Percentiles rank a stretch among this genome's conserved stretches.
phyloP scores from a whole-genome alignment of 2,329 filamentous ascomycete genomes.

The Diaporthe sp. region DNA sequence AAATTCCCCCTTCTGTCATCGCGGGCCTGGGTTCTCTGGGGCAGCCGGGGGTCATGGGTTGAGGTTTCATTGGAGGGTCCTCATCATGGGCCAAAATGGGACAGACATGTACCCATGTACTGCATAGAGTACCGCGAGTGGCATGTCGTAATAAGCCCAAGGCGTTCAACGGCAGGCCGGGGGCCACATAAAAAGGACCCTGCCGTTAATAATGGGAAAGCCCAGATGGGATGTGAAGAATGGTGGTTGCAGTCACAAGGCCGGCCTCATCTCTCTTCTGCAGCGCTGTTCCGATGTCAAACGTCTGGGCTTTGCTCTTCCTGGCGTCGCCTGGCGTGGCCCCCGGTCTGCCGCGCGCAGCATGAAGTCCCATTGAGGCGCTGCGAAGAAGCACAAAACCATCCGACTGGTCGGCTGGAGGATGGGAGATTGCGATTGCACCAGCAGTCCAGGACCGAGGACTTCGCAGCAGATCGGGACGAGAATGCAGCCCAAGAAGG shows the following conservation, averaged over 20 bases:
- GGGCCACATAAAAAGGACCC: conserved; percentile 14
- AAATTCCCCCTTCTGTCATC: conserved; percentile 24
- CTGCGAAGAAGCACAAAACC: conserved; percentile 18
- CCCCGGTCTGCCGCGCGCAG: conserved; percentile 25
- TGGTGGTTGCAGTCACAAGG: conserved; percentile 33
- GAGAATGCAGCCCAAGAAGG: conserved; percentile 22
- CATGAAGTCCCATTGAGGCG: conserved; percentile 22
- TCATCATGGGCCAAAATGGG: not conserved
- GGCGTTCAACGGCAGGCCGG: conserved; percentile 22
- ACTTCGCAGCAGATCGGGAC: conserved; percentile 17
- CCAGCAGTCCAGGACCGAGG: conserved; percentile 17
- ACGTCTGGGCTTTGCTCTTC: not conserved
- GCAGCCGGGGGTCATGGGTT: conserved; percentile 11
- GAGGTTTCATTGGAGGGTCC: conserved; percentile 28
- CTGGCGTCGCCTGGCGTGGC: conserved; percentile 1
- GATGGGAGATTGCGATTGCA: conserved; percentile 35
- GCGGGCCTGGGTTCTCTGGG: conserved; percentile 6
- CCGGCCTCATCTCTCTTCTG: conserved; percentile 29
- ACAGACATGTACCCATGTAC: not conserved
- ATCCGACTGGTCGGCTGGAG: conserved; percentile 31
- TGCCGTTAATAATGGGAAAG: conserved; percentile 4
- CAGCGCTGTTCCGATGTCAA: conserved; percentile 14
- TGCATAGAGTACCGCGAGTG: not conserved
- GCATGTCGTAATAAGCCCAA: conserved; percentile 10
- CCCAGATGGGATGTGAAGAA: conserved; percentile 13